Base-by-base conservation (phyloP, 306 rosid species). In the Trifolium fragiferum region DNA sequence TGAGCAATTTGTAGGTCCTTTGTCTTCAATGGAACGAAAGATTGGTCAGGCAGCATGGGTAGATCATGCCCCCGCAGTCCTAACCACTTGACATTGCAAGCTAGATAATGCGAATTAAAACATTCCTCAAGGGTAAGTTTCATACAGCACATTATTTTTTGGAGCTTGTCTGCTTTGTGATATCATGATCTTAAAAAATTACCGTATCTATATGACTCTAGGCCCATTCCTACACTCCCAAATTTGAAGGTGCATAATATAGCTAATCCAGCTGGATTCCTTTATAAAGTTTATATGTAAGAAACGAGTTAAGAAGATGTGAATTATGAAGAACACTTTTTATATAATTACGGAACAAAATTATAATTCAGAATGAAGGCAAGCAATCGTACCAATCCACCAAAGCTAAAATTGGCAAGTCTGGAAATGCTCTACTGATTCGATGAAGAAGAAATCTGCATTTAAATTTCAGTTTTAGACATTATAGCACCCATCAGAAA, bases 181-280 rank as follows among this genome's bases (percentile, higher is more conserved):
- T 66, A 61, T 47, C 49, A 16, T 25, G 57, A 30, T 41, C 58
- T 20, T 23, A 73, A 13, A 65, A 83, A 68, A 21, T 50, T 85
- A 92, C 98, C 99, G 9, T 92, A 89, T 89, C 89, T 85, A 62
- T 92, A 92, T 35, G 96, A 96, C 80, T 94, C 97, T 68, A 94
- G 84, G 82, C 96, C 97, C 97, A 90, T 92, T 78, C 92, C 89
- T 62, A 92, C 70, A 58, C 99, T 90, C 72, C 99, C 99, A 51
- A 79, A 88, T 83, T 94, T 88, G 87, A 86, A 91, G 72, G 96
- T 92, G 84, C 96, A 89, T 10, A 94, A 76, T 74, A 94, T 90
- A n/a, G 93, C 93, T 68, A 90, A 86, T 71, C 96, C 99, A 76
- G 97, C 96, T 62, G 99, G 99, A 74, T 94, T 91, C 99, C 98